Evolutionary conservation across 2,329 filamentous ascomycete species (phyloP).

Genomic region (Fusarium poae): DNA sequence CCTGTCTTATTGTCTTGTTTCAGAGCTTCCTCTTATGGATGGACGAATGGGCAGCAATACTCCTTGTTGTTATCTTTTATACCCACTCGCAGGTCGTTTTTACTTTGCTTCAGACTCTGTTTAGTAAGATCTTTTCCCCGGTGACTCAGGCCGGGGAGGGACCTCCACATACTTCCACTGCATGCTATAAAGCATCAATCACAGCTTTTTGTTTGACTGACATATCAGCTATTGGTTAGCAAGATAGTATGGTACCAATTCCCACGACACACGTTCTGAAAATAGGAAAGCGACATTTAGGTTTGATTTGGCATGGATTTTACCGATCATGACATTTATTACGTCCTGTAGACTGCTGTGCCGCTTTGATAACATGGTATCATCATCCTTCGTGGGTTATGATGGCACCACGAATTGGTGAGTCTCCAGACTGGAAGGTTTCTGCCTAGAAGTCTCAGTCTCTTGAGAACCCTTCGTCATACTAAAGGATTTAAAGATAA

Average conservation of each 20-base stretch:
- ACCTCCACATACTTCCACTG: neutral
- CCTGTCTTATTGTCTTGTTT: no score
- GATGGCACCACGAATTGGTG: no score
- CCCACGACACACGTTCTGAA: neutral
- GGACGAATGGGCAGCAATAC: no score
- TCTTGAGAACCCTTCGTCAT: neutral
- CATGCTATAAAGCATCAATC: neutral
- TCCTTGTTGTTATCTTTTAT: no score
- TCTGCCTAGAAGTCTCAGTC: neutral
- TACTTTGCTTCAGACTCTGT: neutral
- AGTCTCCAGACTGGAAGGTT: neutral
- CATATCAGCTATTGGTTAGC: neutral
- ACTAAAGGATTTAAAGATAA: no score
- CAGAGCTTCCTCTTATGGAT: no score
- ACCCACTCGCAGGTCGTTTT: no score
- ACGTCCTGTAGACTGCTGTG: neutral
- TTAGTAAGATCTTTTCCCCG: rapidly evolving
- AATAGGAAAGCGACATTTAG: neutral
- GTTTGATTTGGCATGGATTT: neutral
- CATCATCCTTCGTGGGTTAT: neutral
- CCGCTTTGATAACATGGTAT: neutral
- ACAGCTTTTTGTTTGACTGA: no score
- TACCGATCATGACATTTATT: neutral
- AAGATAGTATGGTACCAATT: neutral
- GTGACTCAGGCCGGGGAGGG: neutral